These are phyloP conservation scores for Aethionema arabicum DNA, from an alignment of 345 rosid genomes.

Conservation along the genomic window DNA sequence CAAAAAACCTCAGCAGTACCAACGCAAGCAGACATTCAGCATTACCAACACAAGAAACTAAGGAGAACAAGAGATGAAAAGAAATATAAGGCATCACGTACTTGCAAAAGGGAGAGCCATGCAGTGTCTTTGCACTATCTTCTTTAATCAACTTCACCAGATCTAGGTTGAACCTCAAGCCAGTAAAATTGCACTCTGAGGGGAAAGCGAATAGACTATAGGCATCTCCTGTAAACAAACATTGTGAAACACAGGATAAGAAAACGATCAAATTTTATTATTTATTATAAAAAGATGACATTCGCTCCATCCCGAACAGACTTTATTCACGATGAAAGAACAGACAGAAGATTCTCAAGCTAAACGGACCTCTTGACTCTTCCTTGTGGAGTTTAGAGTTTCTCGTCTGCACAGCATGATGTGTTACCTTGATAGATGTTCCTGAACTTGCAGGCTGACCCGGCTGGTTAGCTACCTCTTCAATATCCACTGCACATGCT, in stretches of 20 bases:
- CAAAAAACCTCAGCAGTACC: conserved; percentile 10
- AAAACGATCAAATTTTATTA: conserved; percentile 2
- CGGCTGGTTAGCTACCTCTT: conserved; percentile 38
- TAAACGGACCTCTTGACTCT: conserved; percentile 47
- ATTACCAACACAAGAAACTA: conserved; percentile 7
- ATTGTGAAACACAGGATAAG: conserved; percentile 8
- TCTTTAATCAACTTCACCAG: conserved; percentile 71
- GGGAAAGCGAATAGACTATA: conserved; percentile 88
- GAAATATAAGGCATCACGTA: conserved; percentile 30
- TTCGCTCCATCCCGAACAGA: conserved; percentile 15
- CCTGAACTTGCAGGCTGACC: conserved; percentile 33
- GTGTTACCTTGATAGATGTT: conserved; percentile 45
- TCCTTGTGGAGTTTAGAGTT: conserved; percentile 37
- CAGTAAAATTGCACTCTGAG: conserved; percentile 96
- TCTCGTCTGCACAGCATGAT: conserved; percentile 60
- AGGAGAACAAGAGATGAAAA: conserved; percentile 1
- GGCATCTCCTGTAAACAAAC: conserved; percentile 58
- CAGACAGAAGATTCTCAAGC: conserved; percentile 6
- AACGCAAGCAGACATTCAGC: conserved; percentile 5
- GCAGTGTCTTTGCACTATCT: conserved; percentile 48
- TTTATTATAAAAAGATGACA: conserved; percentile 5
- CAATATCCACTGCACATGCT: conserved; percentile 78
- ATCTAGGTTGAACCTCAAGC: conserved; percentile 71
- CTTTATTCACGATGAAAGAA: conserved; percentile 13
- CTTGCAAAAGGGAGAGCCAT: conserved; percentile 57